Percentiles rank a stretch among this genome's conserved stretches.
Conservation (phyloP, 2,329 filamentous ascomycete genomes). For the Capronia americana region DNA sequence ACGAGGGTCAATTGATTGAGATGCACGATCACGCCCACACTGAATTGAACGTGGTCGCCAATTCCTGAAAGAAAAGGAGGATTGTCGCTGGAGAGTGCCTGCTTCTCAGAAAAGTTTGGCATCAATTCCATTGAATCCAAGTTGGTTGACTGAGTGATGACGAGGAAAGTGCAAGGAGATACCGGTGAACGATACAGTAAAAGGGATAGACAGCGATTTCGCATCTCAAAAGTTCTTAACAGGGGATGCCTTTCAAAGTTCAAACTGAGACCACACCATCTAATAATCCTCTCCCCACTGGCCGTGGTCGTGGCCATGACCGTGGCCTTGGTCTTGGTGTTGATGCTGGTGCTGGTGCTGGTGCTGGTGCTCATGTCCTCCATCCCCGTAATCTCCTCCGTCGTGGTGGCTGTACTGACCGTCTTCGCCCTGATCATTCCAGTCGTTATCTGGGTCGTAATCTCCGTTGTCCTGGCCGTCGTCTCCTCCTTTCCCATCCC, state of each 20-base stretch:
- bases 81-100: no score
- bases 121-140: no score
- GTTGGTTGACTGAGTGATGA: not conserved
- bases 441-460: not conserved
- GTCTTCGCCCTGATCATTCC: not conserved
- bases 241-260: not conserved
- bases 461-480: not conserved
- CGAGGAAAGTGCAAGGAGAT: not conserved
- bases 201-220: not conserved
- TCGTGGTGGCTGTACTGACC: not conserved
- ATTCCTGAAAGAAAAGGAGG: no score
- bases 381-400: not conserved
- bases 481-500: not conserved
- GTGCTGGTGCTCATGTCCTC: not conserved
- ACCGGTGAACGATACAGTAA: not conserved
- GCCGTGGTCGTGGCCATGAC: no score
- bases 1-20: no score
- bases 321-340: not conserved
- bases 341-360: not conserved
- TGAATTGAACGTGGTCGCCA: no score
- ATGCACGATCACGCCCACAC: no score
- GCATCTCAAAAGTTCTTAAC: not conserved
- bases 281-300: not conserved
- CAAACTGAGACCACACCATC: not conserved
- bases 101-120: no score